Conservation (phyloP, 441 rosid species). For the Croton setiger region DNA sequence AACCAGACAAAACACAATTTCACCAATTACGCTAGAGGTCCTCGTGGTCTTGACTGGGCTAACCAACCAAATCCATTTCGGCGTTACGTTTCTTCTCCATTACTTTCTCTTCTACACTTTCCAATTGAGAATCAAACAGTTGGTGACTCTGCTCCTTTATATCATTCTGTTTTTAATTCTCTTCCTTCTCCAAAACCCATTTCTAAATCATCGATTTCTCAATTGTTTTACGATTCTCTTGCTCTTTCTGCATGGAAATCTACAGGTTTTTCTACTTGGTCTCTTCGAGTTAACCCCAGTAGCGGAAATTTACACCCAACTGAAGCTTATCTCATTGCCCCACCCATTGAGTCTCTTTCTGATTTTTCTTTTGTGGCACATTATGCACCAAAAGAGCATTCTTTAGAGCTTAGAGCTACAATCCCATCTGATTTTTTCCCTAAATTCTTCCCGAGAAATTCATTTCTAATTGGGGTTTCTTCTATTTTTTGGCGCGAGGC, state of each 20-base stretch:
- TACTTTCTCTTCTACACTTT: constrained; percentile 47
- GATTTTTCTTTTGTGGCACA: constrained; percentile 64
- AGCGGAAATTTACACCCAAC: constrained; percentile 91
- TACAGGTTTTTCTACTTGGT: constrained; percentile 76
- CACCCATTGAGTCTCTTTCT: constrained; percentile 46
- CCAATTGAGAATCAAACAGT: constrained; percentile 21
- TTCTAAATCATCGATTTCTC: constrained; percentile 55
- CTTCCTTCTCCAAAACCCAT: constrained; percentile 60
- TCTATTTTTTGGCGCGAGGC: constrained; percentile 94
- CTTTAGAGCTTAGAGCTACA: constrained; percentile 65
- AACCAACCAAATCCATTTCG: constrained; percentile 92
- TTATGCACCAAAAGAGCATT: constrained; percentile 75
- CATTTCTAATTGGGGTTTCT: constrained; percentile 63
- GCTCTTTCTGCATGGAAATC: constrained; percentile 96
- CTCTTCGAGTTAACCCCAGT: constrained; percentile 92
- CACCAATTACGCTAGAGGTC: constrained; percentile 66
- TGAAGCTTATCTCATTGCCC: constrained; percentile 69
- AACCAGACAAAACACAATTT: constrained; percentile 72
- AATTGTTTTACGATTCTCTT: constrained; percentile 58
- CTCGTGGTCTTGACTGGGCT: constrained; percentile 92
- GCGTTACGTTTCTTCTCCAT: constrained; percentile 60
- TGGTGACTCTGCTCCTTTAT: constrained; percentile 29
- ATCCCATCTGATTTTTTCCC: constrained; percentile 44
- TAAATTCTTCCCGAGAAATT: constrained; percentile 41
- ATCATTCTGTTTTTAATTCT: constrained; percentile 52